Evolutionary conservation across 371 early-diverging fungal genomes (phyloP).

Genomic region (Sanchytrium tribonematis): DNA sequence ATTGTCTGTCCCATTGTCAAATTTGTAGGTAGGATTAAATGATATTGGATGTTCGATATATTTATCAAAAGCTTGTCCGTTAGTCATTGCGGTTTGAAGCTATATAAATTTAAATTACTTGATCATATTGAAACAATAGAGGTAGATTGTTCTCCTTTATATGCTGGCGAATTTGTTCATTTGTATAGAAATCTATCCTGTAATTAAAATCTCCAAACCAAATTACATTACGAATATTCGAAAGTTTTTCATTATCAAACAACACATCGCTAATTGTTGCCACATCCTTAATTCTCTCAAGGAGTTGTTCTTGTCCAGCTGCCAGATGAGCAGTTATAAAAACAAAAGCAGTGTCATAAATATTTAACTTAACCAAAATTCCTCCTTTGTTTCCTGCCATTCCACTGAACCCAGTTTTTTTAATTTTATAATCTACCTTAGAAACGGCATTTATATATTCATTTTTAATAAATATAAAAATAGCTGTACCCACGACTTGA

Average conservation of each 20-base stretch:
- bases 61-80: conserved; percentile 29
- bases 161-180: conserved; percentile 11
- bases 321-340: conserved; percentile 78
- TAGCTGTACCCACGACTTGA: conserved; percentile 7
- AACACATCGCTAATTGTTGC: conserved; percentile 39
- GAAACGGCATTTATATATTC: background rate
- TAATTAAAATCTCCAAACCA: conserved; percentile 80
- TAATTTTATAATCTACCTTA: background rate
- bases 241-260: conserved; percentile 29
- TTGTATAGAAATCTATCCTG: conserved; percentile 25
- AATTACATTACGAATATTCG: conserved; percentile 32
- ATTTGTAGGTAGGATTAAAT: conserved; percentile 82
- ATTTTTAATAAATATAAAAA: conserved; percentile 4
- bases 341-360: conserved; percentile 54
- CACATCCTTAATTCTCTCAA: conserved; percentile 55
- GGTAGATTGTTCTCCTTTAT: conserved; percentile 23
- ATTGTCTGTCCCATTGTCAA: conserved; percentile 39
- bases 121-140: conserved; percentile 24
- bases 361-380: conserved; percentile 52
- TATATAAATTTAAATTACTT: conserved; percentile 13
- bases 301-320: conserved; percentile 43
- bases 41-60: conserved; percentile 46
- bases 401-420: conserved; percentile 32
- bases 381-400: conserved; percentile 69
- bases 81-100: conserved; percentile 18